Conservation (phyloP, 441 rosid species). For the Syzygium syzygioides region DNA sequence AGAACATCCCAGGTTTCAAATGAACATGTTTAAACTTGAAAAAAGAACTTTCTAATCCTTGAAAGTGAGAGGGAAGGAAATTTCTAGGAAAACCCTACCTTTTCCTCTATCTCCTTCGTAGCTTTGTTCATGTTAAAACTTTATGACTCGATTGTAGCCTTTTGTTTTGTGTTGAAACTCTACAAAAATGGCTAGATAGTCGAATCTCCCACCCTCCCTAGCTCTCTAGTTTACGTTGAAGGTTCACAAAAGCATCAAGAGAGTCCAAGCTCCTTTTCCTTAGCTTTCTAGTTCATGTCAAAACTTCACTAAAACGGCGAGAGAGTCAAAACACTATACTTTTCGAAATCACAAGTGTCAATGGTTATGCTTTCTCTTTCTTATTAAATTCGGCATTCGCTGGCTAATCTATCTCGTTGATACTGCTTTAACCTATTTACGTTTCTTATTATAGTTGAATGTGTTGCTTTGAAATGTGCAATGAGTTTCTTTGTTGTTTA, state of each 20-base stretch:
- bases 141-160: neutral
- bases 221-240: neutral
- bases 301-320: neutral
- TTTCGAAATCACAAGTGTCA: accelerated
- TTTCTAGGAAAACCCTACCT: neutral
- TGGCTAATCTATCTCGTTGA: neutral
- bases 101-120: neutral
- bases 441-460: neutral
- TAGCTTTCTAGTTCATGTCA: no score
- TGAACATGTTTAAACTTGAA: neutral
- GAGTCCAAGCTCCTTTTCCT: neutral
- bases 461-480: neutral
- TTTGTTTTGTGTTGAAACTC: neutral
- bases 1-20: neutral
- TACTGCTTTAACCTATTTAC: neutral
- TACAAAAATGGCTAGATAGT: neutral
- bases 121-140: neutral
- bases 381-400: neutral
- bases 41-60: neutral
- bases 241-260: neutral
- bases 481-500: neutral
- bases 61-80: neutral
- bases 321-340: neutral
- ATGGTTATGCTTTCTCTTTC: neutral
- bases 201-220: neutral